Evolutionary conservation across 2,329 filamentous ascomycete species (phyloP).

Genomic region (Pyricularia sp.): DNA sequence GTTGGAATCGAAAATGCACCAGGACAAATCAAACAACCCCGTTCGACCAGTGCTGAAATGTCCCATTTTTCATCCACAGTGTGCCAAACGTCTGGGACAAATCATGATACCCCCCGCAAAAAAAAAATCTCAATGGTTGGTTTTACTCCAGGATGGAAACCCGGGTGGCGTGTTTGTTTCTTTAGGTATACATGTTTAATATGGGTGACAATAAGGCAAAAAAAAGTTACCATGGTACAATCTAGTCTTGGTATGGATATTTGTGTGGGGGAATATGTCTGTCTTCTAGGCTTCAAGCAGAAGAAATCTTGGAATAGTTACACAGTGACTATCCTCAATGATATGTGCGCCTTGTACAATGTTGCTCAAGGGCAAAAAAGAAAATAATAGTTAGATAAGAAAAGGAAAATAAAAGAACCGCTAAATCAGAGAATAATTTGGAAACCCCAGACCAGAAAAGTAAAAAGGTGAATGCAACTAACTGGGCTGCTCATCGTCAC

Average conservation of each 20-base stretch:
- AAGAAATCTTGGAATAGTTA: background rate
- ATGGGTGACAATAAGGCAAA: background rate
- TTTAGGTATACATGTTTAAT: too few species aligned
- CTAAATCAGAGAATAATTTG: background rate
- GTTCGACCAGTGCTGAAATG: background rate
- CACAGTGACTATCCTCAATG: background rate
- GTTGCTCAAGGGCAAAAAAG: background rate
- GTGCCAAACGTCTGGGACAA: background rate
- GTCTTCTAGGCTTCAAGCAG: background rate
- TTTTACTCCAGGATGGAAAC: too few species aligned
- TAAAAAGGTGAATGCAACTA: background rate
- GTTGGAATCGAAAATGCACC: background rate
- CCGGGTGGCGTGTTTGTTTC: too few species aligned
- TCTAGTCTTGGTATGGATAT: background rate
- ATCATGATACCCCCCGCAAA: too few species aligned
- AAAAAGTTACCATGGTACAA: background rate
- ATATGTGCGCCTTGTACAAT: background rate
- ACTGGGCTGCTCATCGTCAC: background rate
- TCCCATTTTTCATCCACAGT: background rate
- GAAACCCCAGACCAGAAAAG: background rate
- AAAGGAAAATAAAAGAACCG: background rate
- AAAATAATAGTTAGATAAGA: too few species aligned
- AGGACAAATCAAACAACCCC: background rate
- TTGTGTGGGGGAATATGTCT: background rate
- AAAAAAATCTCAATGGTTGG: too few species aligned